Evolutionary conservation across 306 rosid species (phyloP).

Genomic region (Myrica gale): DNA sequence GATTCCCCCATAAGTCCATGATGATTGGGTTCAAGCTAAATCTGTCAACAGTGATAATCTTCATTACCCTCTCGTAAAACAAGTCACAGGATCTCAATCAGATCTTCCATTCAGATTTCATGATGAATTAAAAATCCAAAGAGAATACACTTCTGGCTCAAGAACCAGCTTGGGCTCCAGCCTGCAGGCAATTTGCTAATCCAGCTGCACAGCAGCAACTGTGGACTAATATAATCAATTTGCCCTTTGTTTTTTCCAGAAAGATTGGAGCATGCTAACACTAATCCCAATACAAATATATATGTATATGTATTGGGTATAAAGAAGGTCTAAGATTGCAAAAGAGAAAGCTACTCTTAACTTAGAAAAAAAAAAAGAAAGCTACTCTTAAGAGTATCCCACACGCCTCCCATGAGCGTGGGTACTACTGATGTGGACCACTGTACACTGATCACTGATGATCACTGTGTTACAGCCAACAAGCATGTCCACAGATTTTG

Average conservation of each 20-base stretch:
- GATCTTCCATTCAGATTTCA: too few relatives aligned
- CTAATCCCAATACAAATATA: background rate
- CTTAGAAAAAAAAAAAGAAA: too few relatives aligned
- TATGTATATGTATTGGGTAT: background rate
- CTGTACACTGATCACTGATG: constrained; percentile 17
- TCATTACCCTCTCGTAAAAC: too few relatives aligned
- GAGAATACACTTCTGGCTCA: too few relatives aligned
- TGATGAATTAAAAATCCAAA: too few relatives aligned
- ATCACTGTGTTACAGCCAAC: constrained; percentile 38
- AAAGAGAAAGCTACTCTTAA: background rate
- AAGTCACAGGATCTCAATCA: too few relatives aligned
- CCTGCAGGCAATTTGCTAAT: background rate
- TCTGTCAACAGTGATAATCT: too few relatives aligned
- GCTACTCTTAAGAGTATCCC: too few relatives aligned
- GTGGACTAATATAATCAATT: background rate
- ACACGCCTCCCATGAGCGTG: constrained; percentile 7
- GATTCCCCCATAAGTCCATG: too few relatives aligned
- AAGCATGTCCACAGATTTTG: constrained; percentile 36
- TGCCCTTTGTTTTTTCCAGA: background rate
- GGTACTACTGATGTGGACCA: background rate
- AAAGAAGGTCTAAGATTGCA: background rate
- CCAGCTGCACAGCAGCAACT: background rate
- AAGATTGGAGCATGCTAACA: background rate
- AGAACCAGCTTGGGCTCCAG: too few relatives aligned
- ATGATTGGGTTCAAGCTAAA: too few relatives aligned